phyloP scores from a whole-genome alignment of 2,329 filamentous ascomycete genomes.

The Penicillium frequentans region DNA sequence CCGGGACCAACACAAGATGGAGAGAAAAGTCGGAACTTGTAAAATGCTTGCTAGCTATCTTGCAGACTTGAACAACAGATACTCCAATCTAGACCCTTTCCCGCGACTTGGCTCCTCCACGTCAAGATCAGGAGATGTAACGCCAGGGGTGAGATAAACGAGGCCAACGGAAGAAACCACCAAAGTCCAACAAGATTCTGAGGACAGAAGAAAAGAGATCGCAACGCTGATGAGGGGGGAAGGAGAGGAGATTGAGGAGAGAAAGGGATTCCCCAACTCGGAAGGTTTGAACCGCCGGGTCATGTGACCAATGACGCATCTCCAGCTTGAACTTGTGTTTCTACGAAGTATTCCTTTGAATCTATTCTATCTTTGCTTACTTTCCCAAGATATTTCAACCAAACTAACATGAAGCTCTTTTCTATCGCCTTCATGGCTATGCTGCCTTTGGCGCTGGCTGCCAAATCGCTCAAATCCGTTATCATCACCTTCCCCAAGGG shows the following conservation, averaged over 20 bases:
- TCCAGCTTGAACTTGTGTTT: not conserved
- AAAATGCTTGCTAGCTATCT: conserved; percentile 49
- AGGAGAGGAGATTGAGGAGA: conserved; percentile 1
- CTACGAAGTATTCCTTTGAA: not conserved
- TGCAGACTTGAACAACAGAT: conserved; percentile 41
- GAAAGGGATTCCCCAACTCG: not conserved
- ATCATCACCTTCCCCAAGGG: conserved; percentile 75
- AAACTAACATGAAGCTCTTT: conserved; percentile 62
- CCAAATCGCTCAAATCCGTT: conserved; percentile 63
- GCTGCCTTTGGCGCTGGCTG: conserved; percentile 62
- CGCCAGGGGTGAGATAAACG: not conserved
- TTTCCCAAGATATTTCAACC: not conserved
- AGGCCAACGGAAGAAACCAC: conserved; percentile 1
- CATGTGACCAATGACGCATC: not conserved
- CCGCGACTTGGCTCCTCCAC: conserved; percentile 23
- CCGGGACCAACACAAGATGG: conserved; percentile 34
- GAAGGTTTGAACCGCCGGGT: not conserved
- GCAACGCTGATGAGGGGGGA: conserved; percentile 5
- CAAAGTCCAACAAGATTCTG: not conserved
- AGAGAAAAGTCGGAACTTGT: conserved; percentile 42
- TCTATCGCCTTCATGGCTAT: conserved; percentile 59
- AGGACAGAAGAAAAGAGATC: not conserved
- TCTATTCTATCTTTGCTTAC: not conserved
- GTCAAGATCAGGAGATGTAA: conserved; percentile 15
- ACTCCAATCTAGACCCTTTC: conserved; percentile 31